phyloP scores from a whole-genome alignment of 192 early-diverging fungal species.

The Coemansia biformis region DNA sequence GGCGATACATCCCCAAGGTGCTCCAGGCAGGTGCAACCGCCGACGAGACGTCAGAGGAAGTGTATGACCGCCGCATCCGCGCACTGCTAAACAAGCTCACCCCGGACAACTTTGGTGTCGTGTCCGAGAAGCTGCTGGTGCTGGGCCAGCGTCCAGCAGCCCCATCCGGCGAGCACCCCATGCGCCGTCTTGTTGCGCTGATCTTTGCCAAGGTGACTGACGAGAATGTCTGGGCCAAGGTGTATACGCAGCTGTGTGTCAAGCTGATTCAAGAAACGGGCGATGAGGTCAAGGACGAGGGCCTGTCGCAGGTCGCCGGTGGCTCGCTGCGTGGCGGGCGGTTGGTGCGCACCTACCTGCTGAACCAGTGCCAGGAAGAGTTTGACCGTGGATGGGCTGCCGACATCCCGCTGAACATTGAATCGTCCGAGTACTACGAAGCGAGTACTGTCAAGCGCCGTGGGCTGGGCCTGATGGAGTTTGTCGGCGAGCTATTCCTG shows the following conservation, averaged over 20 bases:
- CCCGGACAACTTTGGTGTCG: constrained; percentile 82
- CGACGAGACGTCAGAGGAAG: constrained; percentile 48
- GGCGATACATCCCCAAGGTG: constrained; percentile 65
- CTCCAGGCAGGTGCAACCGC: constrained; percentile 30
- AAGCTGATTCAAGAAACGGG: constrained; percentile 64
- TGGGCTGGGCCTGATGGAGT: constrained; percentile 82
- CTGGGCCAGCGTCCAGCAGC: constrained; percentile 64
- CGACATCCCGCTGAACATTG: constrained; percentile 62
- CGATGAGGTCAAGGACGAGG: constrained; percentile 54
- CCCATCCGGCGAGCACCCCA: constrained; percentile 59
- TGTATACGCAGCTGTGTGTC: constrained; percentile 82
- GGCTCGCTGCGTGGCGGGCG: constrained; percentile 50
- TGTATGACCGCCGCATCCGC: constrained; percentile 71
- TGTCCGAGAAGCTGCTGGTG: constrained; percentile 79
- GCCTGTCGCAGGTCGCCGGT: constrained; percentile 49
- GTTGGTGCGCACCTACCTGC: constrained; percentile 82
- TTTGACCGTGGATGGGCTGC: constrained; percentile 87
- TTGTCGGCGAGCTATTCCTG: constrained; percentile 95
- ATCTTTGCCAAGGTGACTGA: constrained; percentile 93
- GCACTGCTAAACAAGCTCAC: constrained; percentile 94
- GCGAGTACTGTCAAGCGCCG: constrained; percentile 85
- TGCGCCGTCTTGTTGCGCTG: constrained; percentile 76
- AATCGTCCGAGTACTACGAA: constrained; percentile 75
- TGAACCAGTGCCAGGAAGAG: constrained; percentile 90
- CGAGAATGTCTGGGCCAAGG: constrained; percentile 77